A percentile compares a stretch with the other conserved stretches of the same genome.
Evolutionary conservation across 192 early-diverging fungal species (phyloP).

Genomic region (Ambispora gerdemannii): DNA sequence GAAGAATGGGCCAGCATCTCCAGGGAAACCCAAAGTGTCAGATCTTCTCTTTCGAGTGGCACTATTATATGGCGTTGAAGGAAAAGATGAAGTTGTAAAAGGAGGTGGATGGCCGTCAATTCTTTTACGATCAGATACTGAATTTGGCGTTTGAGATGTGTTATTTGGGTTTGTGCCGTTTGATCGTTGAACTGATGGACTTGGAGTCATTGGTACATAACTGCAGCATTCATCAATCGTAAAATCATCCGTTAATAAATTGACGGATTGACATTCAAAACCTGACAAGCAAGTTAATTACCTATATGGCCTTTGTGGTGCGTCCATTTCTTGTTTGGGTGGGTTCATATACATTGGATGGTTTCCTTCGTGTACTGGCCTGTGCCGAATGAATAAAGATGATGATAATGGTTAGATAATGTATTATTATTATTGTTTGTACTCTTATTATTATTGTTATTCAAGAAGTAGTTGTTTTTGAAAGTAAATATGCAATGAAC

Average conservation of each 20-base stretch:
- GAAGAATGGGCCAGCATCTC: conserved; percentile 68
- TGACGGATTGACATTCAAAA: not conserved
- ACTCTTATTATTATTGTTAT: not conserved
- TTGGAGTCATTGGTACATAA: conserved; percentile 22
- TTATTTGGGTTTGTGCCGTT: conserved; percentile 5
- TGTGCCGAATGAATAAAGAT: conserved; percentile 1
- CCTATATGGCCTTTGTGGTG: not conserved
- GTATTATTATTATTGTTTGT: too few species aligned
- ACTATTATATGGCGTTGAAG: conserved; percentile 8
- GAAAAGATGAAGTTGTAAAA: conserved; percentile 26
- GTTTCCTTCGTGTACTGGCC: conserved; percentile 12
- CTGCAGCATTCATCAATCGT: not conserved
- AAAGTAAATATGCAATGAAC: not conserved
- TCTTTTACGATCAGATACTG: conserved; percentile 12
- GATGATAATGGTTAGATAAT: not conserved
- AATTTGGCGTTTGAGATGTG: not conserved
- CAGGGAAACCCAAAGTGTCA: conserved; percentile 29
- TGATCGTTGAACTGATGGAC: not conserved
- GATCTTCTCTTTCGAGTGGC: conserved; percentile 17
- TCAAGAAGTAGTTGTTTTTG: not conserved
- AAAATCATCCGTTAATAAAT: not conserved
- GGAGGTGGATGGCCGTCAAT: conserved; percentile 12
- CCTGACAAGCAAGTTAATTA: conserved; percentile 3
- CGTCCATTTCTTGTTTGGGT: conserved; percentile 20
- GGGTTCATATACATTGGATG: not conserved